A percentile compares a stretch with the other conserved stretches of the same genome.
phyloP scores from a whole-genome alignment of 768 basidiomycete species.

The Pisolithus microcarpus region DNA sequence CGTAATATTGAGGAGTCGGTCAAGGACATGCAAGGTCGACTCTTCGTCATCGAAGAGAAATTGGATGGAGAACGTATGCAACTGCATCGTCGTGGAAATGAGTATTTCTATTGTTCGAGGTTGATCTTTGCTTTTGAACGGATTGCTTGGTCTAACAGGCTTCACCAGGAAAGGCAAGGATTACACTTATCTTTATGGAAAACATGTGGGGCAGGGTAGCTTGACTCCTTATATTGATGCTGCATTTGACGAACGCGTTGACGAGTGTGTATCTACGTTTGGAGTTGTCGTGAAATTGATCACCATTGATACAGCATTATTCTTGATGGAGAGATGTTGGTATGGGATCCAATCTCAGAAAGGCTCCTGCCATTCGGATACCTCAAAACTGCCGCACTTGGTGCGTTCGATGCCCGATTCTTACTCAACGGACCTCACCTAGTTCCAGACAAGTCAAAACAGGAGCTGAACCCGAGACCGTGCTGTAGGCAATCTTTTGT shows the following conservation, averaged over 20 bases:
- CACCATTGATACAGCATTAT: slow-evolving; percentile 55
- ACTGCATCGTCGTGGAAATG: slow-evolving; percentile 84
- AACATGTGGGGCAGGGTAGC: slow-evolving; percentile 73
- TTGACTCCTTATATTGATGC: slow-evolving; percentile 79
- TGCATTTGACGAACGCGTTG: slow-evolving; percentile 68
- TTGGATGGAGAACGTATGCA: slow-evolving; percentile 97
- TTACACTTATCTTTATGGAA: slow-evolving; percentile 88
- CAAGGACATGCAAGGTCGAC: slow-evolving; percentile 68
- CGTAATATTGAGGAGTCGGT: slow-evolving; percentile 77
- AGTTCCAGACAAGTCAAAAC: slow-evolving; percentile 57
- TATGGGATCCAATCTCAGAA: slow-evolving; percentile 89
- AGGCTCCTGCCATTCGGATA: slow-evolving; percentile 89
- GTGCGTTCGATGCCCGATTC: slow-evolving; percentile 31
- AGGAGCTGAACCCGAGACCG: slow-evolving; percentile 71
- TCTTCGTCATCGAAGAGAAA: slow-evolving; percentile 94
- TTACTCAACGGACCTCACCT: background rate
- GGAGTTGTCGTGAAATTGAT: slow-evolving; percentile 4
- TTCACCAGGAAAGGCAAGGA: slow-evolving; percentile 74
- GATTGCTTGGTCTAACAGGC: background rate
- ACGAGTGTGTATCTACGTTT: slow-evolving; percentile 53
- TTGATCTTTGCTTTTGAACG: slow-evolving; percentile 20
- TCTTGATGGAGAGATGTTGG: slow-evolving; percentile 96
- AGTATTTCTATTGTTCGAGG: slow-evolving; percentile 92
- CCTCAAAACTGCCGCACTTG: slow-evolving; percentile 85
- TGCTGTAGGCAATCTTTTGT: slow-evolving; percentile 63